phyloP scores from a whole-genome alignment of 2,329 filamentous ascomycete genomes.

The Alternaria tenuissima region DNA sequence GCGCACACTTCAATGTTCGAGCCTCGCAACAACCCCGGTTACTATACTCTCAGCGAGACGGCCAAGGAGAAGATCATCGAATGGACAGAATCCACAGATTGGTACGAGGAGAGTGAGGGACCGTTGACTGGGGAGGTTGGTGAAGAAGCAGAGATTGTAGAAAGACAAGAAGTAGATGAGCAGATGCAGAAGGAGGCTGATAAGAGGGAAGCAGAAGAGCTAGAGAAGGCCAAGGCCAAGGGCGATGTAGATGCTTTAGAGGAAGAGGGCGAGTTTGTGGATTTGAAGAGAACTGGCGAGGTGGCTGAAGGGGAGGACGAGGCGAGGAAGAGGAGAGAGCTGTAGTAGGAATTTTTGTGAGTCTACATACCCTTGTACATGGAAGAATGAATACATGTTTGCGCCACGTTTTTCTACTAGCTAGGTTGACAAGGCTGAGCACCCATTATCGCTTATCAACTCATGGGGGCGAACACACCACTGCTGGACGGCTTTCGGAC shows the following conservation, averaged over 20 bases:
- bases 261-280: slow-evolving; percentile 25
- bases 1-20: slow-evolving; percentile 88
- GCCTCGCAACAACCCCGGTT: slow-evolving; percentile 74
- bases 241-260: slow-evolving; percentile 11
- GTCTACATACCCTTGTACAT: not conserved
- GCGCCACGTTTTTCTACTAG: not conserved
- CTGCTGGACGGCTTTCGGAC: too few species aligned
- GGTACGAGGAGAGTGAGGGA: slow-evolving; percentile 65
- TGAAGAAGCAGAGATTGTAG: slow-evolving; percentile 46
- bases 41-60: slow-evolving; percentile 70
- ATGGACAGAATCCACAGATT: slow-evolving; percentile 70
- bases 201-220: slow-evolving; percentile 14
- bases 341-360: slow-evolving; percentile 9
- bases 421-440: not conserved
- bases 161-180: slow-evolving; percentile 33
- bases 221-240: not conserved
- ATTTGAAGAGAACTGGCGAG: slow-evolving; percentile 22
- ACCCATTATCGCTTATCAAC: too few species aligned
- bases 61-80: slow-evolving; percentile 70
- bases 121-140: slow-evolving; percentile 35
- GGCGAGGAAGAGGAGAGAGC: slow-evolving; percentile 23
- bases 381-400: not conserved
- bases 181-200: slow-evolving; percentile 32
- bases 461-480: too few species aligned
- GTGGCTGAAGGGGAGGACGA: slow-evolving; percentile 16